phyloP scores from a whole-genome alignment of 768 basidiomycete species.

The Hemileccinum impolitum region DNA sequence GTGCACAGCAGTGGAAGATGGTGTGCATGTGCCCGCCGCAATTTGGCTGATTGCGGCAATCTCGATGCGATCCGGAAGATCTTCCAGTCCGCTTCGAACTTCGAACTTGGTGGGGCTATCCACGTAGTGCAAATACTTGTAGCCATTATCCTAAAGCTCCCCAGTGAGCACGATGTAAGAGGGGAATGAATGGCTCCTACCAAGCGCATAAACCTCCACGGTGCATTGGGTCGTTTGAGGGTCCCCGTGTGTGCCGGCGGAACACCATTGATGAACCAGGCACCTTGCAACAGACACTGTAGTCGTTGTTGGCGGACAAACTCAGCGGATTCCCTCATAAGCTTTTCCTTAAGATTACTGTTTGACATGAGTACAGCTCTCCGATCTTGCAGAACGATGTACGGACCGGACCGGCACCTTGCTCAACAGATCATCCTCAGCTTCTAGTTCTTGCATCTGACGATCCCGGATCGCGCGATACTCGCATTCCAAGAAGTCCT shows the following conservation, averaged over 20 bases:
- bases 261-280: conserved; percentile 87
- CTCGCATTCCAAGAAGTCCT: conserved; percentile 75
- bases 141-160: conserved; percentile 60
- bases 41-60: conserved; percentile 77
- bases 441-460: conserved; percentile 87
- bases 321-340: conserved; percentile 88
- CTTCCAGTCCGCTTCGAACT: conserved; percentile 78
- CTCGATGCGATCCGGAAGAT: conserved; percentile 85
- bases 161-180: background rate
- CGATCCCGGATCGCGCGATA: conserved; percentile 83
- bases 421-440: conserved; percentile 82
- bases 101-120: conserved; percentile 79
- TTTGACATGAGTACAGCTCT: conserved; percentile 6
- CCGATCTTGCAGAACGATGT: background rate
- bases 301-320: conserved; percentile 88
- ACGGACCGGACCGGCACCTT: conserved; percentile 82
- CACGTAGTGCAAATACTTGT: conserved; percentile 81
- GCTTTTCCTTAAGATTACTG: conserved; percentile 79
- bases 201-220: conserved; percentile 87
- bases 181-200: conserved; percentile 38
- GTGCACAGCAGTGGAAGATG: conserved; percentile 61
- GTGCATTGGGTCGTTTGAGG: conserved; percentile 54
- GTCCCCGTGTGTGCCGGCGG: conserved; percentile 43
- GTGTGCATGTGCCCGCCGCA: conserved; percentile 66
- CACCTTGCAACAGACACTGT: conserved; percentile 82